A percentile compares a stretch with the other conserved stretches of the same genome.
Evolutionary conservation across 75 land plant genomes (phyloP).

Genomic region (Isoetes taiwanensis): DNA sequence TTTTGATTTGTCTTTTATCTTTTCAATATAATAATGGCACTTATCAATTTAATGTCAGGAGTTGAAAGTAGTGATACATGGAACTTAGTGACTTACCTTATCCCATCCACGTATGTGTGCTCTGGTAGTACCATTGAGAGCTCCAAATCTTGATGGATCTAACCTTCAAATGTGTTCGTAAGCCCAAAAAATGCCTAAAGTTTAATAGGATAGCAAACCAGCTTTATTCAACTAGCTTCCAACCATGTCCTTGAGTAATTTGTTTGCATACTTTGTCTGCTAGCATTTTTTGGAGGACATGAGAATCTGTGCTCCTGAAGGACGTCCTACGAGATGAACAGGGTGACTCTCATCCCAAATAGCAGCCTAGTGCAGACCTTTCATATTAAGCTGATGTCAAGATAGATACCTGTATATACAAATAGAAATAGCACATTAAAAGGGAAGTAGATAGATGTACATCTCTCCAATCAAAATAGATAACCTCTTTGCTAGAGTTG

Average conservation of each 20-base stretch:
- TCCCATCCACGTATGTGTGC: slow-evolving; percentile 86
- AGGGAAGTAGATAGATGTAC: too few species aligned
- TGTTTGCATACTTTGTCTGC: slow-evolving; percentile 55
- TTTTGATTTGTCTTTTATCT: too few species aligned
- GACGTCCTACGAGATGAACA: slow-evolving; percentile 87
- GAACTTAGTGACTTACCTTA: slow-evolving; percentile 45
- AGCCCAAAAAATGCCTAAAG: slow-evolving; percentile 63
- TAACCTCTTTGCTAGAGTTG: too few species aligned
- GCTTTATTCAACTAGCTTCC: not conserved
- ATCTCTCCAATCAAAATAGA: too few species aligned
- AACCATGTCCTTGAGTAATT: too few species aligned
- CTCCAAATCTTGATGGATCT: slow-evolving; percentile 90
- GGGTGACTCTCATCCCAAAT: slow-evolving; percentile 90
- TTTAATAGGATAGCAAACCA: not conserved
- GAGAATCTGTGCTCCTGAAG: slow-evolving; percentile 85
- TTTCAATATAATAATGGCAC: not conserved
- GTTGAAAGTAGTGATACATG: not conserved
- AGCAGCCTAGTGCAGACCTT: slow-evolving; percentile 43
- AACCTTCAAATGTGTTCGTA: slow-evolving; percentile 55
- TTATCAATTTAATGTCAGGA: not conserved
- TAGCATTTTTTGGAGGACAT: slow-evolving; percentile 86
- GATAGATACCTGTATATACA: too few species aligned
- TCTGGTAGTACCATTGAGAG: slow-evolving; percentile 88
- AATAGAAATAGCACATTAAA: too few species aligned
- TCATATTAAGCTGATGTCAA: too few species aligned